Percentiles rank a stretch among this genome's conserved stretches.
phyloP scores from a whole-genome alignment of 495 filamentous ascomycete genomes.

The Hypoxylon intermedium region DNA sequence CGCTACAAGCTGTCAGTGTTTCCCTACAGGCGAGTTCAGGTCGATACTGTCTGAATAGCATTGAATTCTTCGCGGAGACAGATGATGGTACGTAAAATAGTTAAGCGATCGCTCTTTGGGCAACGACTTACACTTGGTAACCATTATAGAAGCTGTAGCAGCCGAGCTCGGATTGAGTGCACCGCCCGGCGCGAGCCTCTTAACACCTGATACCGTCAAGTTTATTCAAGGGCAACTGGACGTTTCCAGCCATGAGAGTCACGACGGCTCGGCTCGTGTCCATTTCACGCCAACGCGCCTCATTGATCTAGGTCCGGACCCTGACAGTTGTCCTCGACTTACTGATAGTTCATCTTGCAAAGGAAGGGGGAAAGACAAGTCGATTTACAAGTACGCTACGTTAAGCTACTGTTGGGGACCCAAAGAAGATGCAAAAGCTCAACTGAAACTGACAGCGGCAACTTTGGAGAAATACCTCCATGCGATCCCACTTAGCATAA shows the following conservation, averaged over 20 bases:
- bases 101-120: not conserved
- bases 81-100: not conserved
- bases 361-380: not conserved
- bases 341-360: not conserved
- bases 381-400: not conserved
- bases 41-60: not conserved
- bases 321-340: not conserved
- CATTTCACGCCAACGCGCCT: not conserved
- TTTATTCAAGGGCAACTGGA: not conserved
- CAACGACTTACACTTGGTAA: not conserved
- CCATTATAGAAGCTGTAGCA: not conserved
- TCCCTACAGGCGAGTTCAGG: not conserved
- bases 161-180: not conserved
- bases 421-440: not conserved
- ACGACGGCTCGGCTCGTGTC: no score
- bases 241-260: not conserved
- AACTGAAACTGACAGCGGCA: not conserved
- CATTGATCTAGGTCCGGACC: not conserved
- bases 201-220: not conserved
- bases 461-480: not conserved
- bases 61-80: not conserved
- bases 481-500: not conserved
- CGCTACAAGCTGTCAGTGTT: not conserved
- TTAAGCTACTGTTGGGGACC: not conserved
- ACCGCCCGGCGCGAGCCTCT: not conserved